Percentiles rank a stretch among this genome's conserved stretches.
These are phyloP conservation scores for Phytophthora melonis DNA, from an alignment of 352 stramenopile genomes.

Conservation along the genomic window DNA sequence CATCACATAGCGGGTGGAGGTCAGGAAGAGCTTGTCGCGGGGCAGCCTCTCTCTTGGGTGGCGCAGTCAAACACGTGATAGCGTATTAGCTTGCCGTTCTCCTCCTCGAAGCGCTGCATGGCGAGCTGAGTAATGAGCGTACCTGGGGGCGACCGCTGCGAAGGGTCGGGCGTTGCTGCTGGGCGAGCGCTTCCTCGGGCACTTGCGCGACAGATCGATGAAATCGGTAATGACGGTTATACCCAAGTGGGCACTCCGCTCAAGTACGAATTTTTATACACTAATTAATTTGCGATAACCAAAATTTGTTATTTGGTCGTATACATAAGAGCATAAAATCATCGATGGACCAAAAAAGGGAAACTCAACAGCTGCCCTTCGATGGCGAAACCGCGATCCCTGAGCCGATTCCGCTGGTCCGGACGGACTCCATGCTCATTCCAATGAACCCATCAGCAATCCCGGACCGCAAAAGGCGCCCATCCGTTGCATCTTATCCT, in stretches of 20 bases:
- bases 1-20: no score
- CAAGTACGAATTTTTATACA: conserved; percentile 1
- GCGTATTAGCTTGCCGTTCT: background rate
- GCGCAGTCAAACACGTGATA: no score
- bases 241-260: background rate
- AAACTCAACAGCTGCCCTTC: background rate
- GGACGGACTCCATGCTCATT: background rate
- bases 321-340: background rate
- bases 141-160: background rate
- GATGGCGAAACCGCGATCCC: background rate
- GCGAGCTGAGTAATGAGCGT: background rate
- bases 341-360: background rate
- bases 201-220: background rate
- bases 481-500: background rate
- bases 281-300: conserved; percentile 1
- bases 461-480: background rate
- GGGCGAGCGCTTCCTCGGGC: background rate
- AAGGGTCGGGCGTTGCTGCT: background rate
- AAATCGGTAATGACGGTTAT: background rate
- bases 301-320: background rate
- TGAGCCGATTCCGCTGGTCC: background rate
- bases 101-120: background rate
- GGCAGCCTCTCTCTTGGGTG: no score
- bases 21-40: no score
- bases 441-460: background rate